phyloP scores from a whole-genome alignment of 495 filamentous ascomycete species.

The Lophium mytilinum region DNA sequence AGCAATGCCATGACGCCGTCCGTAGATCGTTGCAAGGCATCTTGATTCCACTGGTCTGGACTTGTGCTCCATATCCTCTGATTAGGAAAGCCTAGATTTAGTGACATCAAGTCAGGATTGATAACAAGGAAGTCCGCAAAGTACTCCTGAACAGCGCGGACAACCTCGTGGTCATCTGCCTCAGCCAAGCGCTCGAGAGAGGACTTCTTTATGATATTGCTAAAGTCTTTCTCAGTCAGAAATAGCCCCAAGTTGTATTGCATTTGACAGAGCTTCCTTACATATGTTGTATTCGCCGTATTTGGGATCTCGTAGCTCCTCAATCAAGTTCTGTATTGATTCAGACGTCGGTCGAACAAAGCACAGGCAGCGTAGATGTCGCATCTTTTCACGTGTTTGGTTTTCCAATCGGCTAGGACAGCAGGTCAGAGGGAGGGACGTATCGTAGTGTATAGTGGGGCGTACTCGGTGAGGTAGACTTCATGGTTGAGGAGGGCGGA shows the following conservation, averaged over 20 bases:
- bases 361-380: constrained; percentile 86
- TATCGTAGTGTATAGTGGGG: not conserved
- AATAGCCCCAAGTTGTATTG: not conserved
- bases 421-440: constrained; percentile 15
- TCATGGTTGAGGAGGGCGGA: constrained; percentile 94
- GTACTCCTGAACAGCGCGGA: constrained; percentile 84
- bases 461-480: constrained; percentile 86
- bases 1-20: constrained; percentile 80
- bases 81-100: constrained; percentile 66
- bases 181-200: constrained; percentile 90
- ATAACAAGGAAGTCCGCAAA: constrained; percentile 93
- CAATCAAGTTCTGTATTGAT: constrained; percentile 86
- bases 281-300: constrained; percentile 96
- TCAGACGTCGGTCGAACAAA: constrained; percentile 87
- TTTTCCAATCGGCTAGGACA: constrained; percentile 69
- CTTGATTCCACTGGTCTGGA: constrained; percentile 84
- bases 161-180: constrained; percentile 96
- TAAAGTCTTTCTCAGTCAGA: constrained; percentile 54
- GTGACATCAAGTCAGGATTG: constrained; percentile 85
- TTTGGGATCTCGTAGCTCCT: constrained; percentile 91
- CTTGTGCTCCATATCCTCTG: constrained; percentile 66
- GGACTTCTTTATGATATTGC: constrained; percentile 94
- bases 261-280: constrained; percentile 21
- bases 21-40: constrained; percentile 71
- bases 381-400: constrained; percentile 87